phyloP scores from a whole-genome alignment of 1,284 basidiomycete species.

The Leucoagaricus sp. region DNA sequence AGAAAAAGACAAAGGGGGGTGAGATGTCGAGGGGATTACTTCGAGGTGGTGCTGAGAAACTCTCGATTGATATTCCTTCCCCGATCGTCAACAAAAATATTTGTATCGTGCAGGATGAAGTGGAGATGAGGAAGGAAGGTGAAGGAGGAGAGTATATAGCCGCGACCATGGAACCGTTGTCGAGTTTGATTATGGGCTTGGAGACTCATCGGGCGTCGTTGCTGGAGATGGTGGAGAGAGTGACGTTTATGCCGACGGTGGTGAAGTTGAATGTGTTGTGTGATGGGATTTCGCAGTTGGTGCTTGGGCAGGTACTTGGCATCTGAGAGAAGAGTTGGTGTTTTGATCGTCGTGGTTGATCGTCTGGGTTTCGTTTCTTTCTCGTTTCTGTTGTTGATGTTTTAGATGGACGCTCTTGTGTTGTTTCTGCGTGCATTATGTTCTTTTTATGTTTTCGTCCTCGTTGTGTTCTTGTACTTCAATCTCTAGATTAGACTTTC shows the following conservation, averaged over 20 bases:
- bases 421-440: too few species aligned
- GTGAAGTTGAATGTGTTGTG: slow-evolving; percentile 35
- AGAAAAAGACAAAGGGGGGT: neutral
- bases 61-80: neutral
- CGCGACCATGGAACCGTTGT: slow-evolving; percentile 18
- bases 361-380: too few species aligned
- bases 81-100: neutral
- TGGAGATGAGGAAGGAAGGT: slow-evolving; percentile 1
- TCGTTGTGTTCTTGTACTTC: too few species aligned
- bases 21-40: slow-evolving; percentile 6
- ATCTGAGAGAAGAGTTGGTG: slow-evolving; percentile 11
- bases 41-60: slow-evolving; percentile 8
- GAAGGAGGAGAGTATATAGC: slow-evolving; percentile 2
- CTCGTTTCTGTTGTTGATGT: too few species aligned
- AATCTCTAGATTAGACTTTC: too few species aligned
- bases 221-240: slow-evolving; percentile 25
- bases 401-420: too few species aligned
- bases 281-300: slow-evolving; percentile 35
- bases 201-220: slow-evolving; percentile 28
- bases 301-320: slow-evolving; percentile 35
- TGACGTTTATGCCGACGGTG: slow-evolving; percentile 32
- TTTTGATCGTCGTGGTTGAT: neutral
- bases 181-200: slow-evolving; percentile 29
- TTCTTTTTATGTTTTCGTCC: too few species aligned
- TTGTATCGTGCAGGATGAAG: neutral